Evolutionary conservation across 2,329 filamentous ascomycete species (phyloP).

Genomic region (Arachnopeziza araneosa): DNA sequence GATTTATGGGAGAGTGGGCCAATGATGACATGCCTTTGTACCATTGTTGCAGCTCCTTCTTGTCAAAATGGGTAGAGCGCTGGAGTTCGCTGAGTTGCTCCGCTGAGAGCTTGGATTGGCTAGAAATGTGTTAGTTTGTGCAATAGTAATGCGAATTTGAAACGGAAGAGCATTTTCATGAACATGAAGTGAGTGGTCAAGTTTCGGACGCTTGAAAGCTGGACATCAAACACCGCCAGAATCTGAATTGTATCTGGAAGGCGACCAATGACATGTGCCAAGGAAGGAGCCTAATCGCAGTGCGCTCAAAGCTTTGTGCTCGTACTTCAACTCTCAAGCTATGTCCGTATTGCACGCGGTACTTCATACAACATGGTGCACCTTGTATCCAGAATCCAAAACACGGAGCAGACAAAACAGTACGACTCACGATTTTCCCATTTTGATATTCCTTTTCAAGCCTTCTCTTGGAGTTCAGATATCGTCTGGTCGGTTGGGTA

Average conservation of each 20-base stretch:
- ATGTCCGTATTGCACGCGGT: background rate
- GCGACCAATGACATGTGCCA: background rate
- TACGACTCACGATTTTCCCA: constrained; percentile 51
- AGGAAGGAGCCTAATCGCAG: background rate
- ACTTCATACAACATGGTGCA: background rate
- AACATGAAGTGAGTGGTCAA: background rate
- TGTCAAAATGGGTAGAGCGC: constrained; percentile 96
- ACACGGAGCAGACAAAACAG: constrained; percentile 5
- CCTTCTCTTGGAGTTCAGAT: background rate
- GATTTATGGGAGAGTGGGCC: background rate
- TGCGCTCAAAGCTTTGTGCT: background rate
- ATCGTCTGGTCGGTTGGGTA: background rate
- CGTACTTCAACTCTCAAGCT: background rate
- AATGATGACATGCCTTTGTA: constrained; percentile 73
- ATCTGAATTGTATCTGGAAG: background rate
- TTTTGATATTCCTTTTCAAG: constrained; percentile 23
- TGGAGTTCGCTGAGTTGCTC: constrained; percentile 94
- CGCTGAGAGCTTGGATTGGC: constrained; percentile 96
- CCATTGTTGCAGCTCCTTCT: constrained; percentile 99
- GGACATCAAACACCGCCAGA: background rate
- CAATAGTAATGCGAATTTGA: background rate
- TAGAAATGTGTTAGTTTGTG: constrained; percentile 34
- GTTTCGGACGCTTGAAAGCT: background rate
- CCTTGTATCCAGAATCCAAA: background rate
- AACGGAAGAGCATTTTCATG: background rate